These are phyloP conservation scores for Phoma sp. DNA, from an alignment of 2,329 filamentous ascomycete species.

Conservation along the genomic window DNA sequence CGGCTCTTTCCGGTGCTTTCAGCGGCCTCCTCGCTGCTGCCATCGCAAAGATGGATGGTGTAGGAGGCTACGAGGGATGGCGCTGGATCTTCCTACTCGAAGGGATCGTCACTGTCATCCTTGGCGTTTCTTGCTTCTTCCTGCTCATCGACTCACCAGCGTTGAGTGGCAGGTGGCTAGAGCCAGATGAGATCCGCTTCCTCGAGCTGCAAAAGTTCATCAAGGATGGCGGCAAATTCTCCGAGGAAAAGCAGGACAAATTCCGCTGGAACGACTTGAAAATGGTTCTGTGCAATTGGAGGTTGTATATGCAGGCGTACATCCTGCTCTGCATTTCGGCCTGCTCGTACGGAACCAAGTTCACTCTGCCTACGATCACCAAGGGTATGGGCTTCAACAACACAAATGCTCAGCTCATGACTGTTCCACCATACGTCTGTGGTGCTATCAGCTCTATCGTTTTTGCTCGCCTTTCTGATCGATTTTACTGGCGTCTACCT, in stretches of 20 bases:
- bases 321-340: slow-evolving; percentile 35
- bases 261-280: slow-evolving; percentile 36
- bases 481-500: slow-evolving; percentile 36
- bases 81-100: slow-evolving; percentile 56
- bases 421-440: slow-evolving; percentile 35
- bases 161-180: slow-evolving; percentile 27
- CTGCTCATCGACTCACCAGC: slow-evolving; percentile 35
- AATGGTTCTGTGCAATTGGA: slow-evolving; percentile 38
- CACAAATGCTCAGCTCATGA: slow-evolving; percentile 41
- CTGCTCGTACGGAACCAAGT: slow-evolving; percentile 42
- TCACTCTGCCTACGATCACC: slow-evolving; percentile 38
- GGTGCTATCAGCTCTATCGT: slow-evolving; percentile 35
- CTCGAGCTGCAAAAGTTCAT: slow-evolving; percentile 35
- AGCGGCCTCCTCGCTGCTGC: slow-evolving; percentile 52
- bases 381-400: slow-evolving; percentile 40
- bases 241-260: slow-evolving; percentile 25
- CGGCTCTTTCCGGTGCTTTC: slow-evolving; percentile 50
- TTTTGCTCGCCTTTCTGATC: slow-evolving; percentile 33
- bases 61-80: slow-evolving; percentile 52
- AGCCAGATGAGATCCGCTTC: slow-evolving; percentile 34
- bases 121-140: slow-evolving; percentile 38
- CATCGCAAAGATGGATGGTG: slow-evolving; percentile 49
- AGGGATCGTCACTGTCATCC: slow-evolving; percentile 43
- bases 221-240: slow-evolving; percentile 28
- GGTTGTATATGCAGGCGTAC: slow-evolving; percentile 41